Evolutionary conservation across 2,329 filamentous ascomycete species (phyloP), one percentile per base, ranked within the genome.

Genomic region (Blumeria graminis): DNA sequence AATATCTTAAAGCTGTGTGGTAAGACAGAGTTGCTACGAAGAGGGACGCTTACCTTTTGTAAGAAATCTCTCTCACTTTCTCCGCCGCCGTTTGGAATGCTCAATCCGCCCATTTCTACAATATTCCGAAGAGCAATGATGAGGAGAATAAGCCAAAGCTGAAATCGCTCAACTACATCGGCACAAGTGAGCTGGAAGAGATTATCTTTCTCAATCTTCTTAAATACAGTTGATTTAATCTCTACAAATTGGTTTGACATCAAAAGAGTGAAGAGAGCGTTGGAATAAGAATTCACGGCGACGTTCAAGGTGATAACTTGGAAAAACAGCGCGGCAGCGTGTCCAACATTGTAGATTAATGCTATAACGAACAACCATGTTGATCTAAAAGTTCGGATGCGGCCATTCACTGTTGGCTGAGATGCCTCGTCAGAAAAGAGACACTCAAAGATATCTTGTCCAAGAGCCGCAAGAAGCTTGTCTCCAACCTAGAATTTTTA

Each of bases 181-280:
- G 92, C 90, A 62, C 92, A 98, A 0, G 90, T 94, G 13, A 98
- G 75, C 67, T 98, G 92, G 66, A 98, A 98, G 0, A 94, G 72
- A 61, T 94, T 96, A 66, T 98, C 92, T 68, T 95, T 96, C 64
- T 98, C 92, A 60, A 96, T 94, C 59, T 90, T 92, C 71, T 98
- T 96, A 74, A 98, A 98, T 0, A 98, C 93, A 0, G 89, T 93
- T 59, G 86, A 86, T 66, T 98, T 98, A 73, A 98, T 94, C 70
- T 98, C 92, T 46, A 98, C 92, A 64, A 98, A 98, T 66, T 98
- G 93, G 65, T 96, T 98, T 6, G 89, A 95, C 66, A 98, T 79
- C 1, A 98, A 74, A 0, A 98, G 76, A 0, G 92, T 95, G 36
- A 98, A 74, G 4, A 98, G 73, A 0, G 92, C 90, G 65, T 98